Conservation (phyloP, 1,139 yeast species). For the Sugiyamaella neomexicana region DNA sequence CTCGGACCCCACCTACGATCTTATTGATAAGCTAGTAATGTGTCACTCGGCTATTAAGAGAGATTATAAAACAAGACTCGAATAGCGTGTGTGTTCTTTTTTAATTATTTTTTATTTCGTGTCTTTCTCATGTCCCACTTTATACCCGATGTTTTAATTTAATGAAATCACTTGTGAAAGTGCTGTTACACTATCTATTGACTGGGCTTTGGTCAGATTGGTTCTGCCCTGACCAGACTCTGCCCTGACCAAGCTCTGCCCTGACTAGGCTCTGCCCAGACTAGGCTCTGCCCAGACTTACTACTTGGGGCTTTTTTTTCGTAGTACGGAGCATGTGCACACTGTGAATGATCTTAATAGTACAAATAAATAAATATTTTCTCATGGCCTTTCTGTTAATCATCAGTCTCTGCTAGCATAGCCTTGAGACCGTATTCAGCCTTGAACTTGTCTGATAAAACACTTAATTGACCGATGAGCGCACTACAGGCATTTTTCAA, state of each 20-base stretch:
- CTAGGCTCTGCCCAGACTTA: conserved; percentile 7
- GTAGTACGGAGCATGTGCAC: background rate
- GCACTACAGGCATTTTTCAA: conserved; percentile 84
- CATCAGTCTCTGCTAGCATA: conserved; percentile 46
- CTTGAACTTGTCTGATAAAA: conserved; percentile 72
- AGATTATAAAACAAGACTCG: conserved; percentile 1
- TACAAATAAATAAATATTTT: conserved; percentile 10
- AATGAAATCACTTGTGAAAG: background rate
- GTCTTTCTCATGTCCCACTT: background rate
- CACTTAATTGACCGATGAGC: conserved; percentile 74
- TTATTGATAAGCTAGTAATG: conserved; percentile 21
- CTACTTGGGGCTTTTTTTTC: background rate
- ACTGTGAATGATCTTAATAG: background rate
- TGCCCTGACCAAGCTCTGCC: too few species aligned
- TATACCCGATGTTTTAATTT: background rate
- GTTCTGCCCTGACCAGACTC: too few species aligned
- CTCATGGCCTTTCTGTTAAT: conserved; percentile 11
- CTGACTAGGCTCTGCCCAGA: conserved; percentile 7
- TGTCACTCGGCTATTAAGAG: conserved; percentile 18
- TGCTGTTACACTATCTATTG: background rate
- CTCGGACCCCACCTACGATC: conserved; percentile 13
- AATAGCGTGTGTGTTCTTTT: background rate
- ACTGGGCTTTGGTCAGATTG: too few species aligned
- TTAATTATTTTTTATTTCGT: background rate
- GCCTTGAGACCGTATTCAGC: conserved; percentile 93